Conservation (phyloP, 1,139 yeast species). For the Meyerozyma guilliermondii region DNA sequence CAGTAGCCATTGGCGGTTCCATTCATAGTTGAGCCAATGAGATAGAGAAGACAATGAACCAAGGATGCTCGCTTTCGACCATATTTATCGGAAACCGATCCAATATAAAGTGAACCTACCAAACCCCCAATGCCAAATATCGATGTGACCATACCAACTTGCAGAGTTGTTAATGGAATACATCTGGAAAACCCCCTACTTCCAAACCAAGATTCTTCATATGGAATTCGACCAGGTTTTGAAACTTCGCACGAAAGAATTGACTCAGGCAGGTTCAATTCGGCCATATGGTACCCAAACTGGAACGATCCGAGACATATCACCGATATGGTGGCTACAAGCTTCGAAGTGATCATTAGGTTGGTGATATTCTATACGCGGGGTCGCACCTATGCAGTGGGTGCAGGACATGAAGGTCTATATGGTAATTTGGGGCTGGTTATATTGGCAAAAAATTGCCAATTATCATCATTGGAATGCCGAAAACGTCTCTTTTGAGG, state of each 20-base stretch:
- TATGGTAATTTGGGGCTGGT: background rate
- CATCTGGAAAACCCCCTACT: conserved; percentile 36
- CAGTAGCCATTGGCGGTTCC: conserved; percentile 43
- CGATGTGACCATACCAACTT: conserved; percentile 78
- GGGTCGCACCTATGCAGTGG: background rate
- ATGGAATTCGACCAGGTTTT: conserved; percentile 25
- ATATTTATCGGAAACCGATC: conserved; percentile 56
- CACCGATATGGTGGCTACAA: conserved; percentile 27
- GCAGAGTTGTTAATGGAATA: conserved; percentile 56
- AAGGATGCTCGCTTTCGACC: conserved; percentile 64
- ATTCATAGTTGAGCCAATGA: conserved; percentile 66
- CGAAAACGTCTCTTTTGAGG: conserved; percentile 59
- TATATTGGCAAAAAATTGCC: conserved; percentile 85
- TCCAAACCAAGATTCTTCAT: conserved; percentile 35
- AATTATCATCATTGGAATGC: conserved; percentile 83
- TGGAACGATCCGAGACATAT: conserved; percentile 71
- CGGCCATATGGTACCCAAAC: conserved; percentile 88
- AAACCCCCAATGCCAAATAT: conserved; percentile 85
- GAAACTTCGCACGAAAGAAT: conserved; percentile 46
- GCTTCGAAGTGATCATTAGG: conserved; percentile 15
- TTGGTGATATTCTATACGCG: background rate
- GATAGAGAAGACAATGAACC: conserved; percentile 50
- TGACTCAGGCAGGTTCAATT: conserved; percentile 76
- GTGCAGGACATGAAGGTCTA: conserved; percentile 2
- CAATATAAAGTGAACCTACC: conserved; percentile 69